Evolutionary conservation across 1,284 basidiomycete genomes (phyloP), one percentile per base, ranked within the genome.

Genomic region (Heliocybe sulcata): DNA sequence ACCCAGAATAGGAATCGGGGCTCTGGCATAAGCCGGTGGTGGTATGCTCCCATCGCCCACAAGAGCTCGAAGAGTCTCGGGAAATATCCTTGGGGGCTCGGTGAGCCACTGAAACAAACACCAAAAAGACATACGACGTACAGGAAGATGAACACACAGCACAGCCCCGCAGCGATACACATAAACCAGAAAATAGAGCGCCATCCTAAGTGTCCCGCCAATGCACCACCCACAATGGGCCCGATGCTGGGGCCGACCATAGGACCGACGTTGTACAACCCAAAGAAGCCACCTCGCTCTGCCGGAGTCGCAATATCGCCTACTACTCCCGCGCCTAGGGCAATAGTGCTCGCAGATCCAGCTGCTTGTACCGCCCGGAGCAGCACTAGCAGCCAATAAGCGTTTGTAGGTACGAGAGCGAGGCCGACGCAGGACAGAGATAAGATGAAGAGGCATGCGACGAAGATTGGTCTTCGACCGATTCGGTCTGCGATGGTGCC

Each of bases 141-240:
- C 84, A 81, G 60, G 8, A 83, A 61, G 59, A 89, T 75, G 31
- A 75, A 64, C 4, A 86, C 38, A 27, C 81, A 70, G 60, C 82
- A 83, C 3, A 72, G 58, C 0, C 73, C 79, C 6, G 84, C 74
- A 0, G 79, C 64, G 2, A 90, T 90, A 54, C 77, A 79, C 8
- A 92, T 68, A 63, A 92, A 87, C 87, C 87, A 92, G 65, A 92
- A 92, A 23, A 92, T 87, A 1, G 86, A 75, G 61, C 88, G 80
- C 87, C 86, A 89, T 23, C 85, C 84, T 1, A 87, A 67, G 11
- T 69, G 69, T 52, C 82, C 75, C 12, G 84, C 68, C 14, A 88
- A 68, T 9, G 65, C 73, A 23, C 85, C 52, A 42, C 52, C 52
- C n/a, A 53, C 35, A 14, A 51, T 53, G 3, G 45, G 56, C 4